phyloP scores from a whole-genome alignment of 345 rosid species.

The Eucalyptus shirleyi region DNA sequence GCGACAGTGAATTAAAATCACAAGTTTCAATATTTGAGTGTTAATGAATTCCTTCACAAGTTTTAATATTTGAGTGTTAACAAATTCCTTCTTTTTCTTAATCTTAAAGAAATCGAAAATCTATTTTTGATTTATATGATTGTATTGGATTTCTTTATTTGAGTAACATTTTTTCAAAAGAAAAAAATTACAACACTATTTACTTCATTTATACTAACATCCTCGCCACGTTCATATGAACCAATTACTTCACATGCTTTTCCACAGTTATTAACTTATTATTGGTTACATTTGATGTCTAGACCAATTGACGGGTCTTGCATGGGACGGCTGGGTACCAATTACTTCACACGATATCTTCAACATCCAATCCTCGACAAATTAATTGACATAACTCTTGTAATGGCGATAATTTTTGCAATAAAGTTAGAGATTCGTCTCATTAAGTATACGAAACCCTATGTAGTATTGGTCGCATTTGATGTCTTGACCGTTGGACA shows the following conservation, averaged over 20 bases:
- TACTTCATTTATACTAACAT: neutral
- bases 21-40: neutral
- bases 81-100: neutral
- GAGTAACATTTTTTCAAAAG: neutral
- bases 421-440: too few relatives aligned
- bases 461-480: neutral
- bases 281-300: too few relatives aligned
- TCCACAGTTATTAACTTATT: neutral
- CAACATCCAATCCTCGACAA: too few relatives aligned
- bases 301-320: neutral
- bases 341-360: too few relatives aligned
- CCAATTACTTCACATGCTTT: neutral
- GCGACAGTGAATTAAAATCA: neutral
- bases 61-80: neutral
- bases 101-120: too few relatives aligned
- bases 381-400: too few relatives aligned
- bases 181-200: too few relatives aligned
- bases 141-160: neutral
- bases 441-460: too few relatives aligned
- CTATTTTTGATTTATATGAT: neutral
- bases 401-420: too few relatives aligned
- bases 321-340: neutral
- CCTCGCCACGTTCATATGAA: neutral
- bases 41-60: neutral
- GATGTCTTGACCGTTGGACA: neutral